A percentile compares a stretch with the other conserved stretches of the same genome.
phyloP scores from a whole-genome alignment of 805 yeast genomes.

The Ascoidea asiatica region DNA sequence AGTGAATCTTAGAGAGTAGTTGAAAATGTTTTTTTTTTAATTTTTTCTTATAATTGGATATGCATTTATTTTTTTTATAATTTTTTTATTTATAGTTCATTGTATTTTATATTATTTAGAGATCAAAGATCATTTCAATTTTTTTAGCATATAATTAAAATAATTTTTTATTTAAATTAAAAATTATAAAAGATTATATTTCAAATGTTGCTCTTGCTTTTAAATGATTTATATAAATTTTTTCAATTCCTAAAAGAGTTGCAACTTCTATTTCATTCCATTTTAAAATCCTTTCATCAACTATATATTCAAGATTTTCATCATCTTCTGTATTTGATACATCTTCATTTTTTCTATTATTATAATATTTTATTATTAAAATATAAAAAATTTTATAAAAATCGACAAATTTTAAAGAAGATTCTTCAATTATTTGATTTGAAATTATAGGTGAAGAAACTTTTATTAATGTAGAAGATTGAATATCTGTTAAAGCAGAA shows the following conservation, averaged over 20 bases:
- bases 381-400: conserved; percentile 24
- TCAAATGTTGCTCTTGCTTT: not conserved
- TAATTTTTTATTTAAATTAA: too few relatives aligned
- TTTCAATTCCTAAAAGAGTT: conserved; percentile 57
- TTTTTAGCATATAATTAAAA: too few relatives aligned
- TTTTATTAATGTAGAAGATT: conserved; percentile 38
- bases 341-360: conserved; percentile 16
- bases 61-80: too few relatives aligned
- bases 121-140: too few relatives aligned
- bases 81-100: too few relatives aligned
- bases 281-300: conserved; percentile 18
- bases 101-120: too few relatives aligned
- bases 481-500: conserved; percentile 44
- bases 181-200: too few relatives aligned
- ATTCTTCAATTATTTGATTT: conserved; percentile 36
- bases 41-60: too few relatives aligned
- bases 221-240: too few relatives aligned
- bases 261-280: conserved; percentile 53
- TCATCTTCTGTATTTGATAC: conserved; percentile 15
- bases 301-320: conserved; percentile 7
- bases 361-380: conserved; percentile 19
- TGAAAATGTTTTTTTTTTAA: too few relatives aligned
- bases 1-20: too few relatives aligned
- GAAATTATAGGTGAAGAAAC: conserved; percentile 52
- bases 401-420: conserved; percentile 33